Evolutionary conservation across 1,139 yeast species (phyloP), one percentile per base, ranked within the genome.

Genomic region (Geotrichum restrictum): DNA sequence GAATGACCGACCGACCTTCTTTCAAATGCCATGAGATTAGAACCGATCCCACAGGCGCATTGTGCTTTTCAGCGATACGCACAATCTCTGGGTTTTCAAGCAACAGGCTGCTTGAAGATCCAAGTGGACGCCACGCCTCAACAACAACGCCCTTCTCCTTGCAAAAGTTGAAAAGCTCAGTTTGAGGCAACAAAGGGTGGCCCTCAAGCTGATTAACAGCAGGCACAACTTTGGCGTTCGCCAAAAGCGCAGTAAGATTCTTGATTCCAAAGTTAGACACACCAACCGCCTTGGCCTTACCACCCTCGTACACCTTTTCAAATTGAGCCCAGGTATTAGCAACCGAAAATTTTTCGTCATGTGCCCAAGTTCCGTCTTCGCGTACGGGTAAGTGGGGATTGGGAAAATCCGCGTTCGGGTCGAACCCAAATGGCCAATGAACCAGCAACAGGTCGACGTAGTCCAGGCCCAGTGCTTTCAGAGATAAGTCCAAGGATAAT

Each of bases 91-190:
- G 71, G 62, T 85, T 78, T 49, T 72, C 65, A 62, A 83, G 72
- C 38, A 85, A 67, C n/a, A 89, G 87, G 18, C 88, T 82, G 52
- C 79, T 79, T 14, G 78, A 71, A 33, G 87, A 78, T 14, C 91
- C 95, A 61, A 88, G 76, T 54, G 96, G 95, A 31, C 88, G 82
- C 69, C 85, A 88, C 37, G 93, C 93, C 67, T 86, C 87, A 51
- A 83, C 66, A 19, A 77, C 66, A 58, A 88, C 85, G 24, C 76
- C 77, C 57, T 85, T 72, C 19, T 72, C 64, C 57, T 76, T 72
- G 66, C 80, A 74, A 66, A 68, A 85, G 36, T 77, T 78, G 53
- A 78, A 67, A 56, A 87, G 73, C 56, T 85, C 83, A 40, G 68
- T 72, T 66, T 86, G 94, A 45, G 91, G 91, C 55, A 86, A 74